These are phyloP conservation scores for Corymbia maculata DNA, from an alignment of 345 rosid species.

Conservation along the genomic window DNA sequence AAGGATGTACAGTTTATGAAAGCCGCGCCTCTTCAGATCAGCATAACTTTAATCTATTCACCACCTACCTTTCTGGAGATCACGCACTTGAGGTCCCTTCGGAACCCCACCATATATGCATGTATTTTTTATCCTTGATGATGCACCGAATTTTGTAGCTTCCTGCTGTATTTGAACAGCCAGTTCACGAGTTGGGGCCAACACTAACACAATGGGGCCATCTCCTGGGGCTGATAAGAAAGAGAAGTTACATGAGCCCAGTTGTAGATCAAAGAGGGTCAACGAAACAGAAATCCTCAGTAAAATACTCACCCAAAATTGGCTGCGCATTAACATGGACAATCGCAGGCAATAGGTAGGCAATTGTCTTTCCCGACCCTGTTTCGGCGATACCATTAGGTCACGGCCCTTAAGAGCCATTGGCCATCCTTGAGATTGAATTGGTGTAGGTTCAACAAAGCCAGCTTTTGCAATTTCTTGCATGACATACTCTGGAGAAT, in stretches of 20 bases:
- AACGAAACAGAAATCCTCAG: neutral
- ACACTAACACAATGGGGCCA: constrained; percentile 95
- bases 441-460: constrained; percentile 90
- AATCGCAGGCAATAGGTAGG: constrained; percentile 89
- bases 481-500: constrained; percentile 73
- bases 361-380: constrained; percentile 96
- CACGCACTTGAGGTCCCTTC: constrained; percentile 99
- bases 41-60: constrained; percentile 22
- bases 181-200: constrained; percentile 99
- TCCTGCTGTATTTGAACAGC: constrained; percentile 99
- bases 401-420: constrained; percentile 99
- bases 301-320: constrained; percentile 47
- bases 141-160: constrained; percentile 90
- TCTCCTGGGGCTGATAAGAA: constrained; percentile 74
- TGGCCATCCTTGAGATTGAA: constrained; percentile 99
- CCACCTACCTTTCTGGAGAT: constrained; percentile 93
- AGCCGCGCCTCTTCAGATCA: constrained; percentile 18
- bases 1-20: constrained; percentile 20
- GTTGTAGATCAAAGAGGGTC: neutral
- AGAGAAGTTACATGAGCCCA: neutral
- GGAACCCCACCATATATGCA: constrained; percentile 99
- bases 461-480: constrained; percentile 94
- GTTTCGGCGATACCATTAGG: constrained; percentile 97
- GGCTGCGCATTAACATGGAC: constrained; percentile 99
- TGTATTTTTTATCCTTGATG: constrained; percentile 86